A percentile compares a stretch with the other conserved stretches of the same genome.
Evolutionary conservation across 192 early-diverging fungal species (phyloP).

Genomic region (Entomortierella parvispora): DNA sequence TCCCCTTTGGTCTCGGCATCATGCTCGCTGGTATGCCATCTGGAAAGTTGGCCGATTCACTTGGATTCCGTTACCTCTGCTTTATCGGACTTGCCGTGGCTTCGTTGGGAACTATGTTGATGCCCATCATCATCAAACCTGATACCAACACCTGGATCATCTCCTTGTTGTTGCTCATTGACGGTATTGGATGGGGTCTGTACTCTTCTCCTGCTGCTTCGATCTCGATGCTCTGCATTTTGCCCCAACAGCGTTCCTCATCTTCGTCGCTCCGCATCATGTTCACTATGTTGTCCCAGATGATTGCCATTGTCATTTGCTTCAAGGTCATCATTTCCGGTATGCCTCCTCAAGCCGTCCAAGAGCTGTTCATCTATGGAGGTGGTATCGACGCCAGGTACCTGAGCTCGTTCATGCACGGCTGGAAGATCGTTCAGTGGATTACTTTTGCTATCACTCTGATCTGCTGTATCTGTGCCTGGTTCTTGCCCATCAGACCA

Average conservation of each 20-base stretch:
- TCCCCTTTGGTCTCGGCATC: slow-evolving; percentile 47
- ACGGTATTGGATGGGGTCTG: slow-evolving; percentile 50
- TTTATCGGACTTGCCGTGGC: slow-evolving; percentile 31
- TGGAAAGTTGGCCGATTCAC: slow-evolving; percentile 35
- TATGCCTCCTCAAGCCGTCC: slow-evolving; percentile 43
- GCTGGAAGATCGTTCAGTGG: slow-evolving; percentile 45
- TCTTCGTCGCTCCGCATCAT: slow-evolving; percentile 50
- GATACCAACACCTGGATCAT: slow-evolving; percentile 49
- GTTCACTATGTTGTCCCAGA: slow-evolving; percentile 50
- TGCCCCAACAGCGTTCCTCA: slow-evolving; percentile 45
- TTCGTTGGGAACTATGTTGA: slow-evolving; percentile 36
- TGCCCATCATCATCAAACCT: slow-evolving; percentile 45
- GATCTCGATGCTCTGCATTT: slow-evolving; percentile 49
- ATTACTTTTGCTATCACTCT: slow-evolving; percentile 47
- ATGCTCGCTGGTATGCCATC: slow-evolving; percentile 49
- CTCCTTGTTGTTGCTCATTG: slow-evolving; percentile 33
- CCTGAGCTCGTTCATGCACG: slow-evolving; percentile 38
- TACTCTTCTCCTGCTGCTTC: slow-evolving; percentile 44
- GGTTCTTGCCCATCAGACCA: slow-evolving; percentile 24
- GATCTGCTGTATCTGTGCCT: slow-evolving; percentile 31
- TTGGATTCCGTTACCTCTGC: slow-evolving; percentile 45
- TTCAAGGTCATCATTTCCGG: slow-evolving; percentile 47
- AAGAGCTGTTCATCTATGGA: slow-evolving; percentile 43
- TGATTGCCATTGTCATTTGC: slow-evolving; percentile 53
- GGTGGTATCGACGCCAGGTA: slow-evolving; percentile 39